Percentiles rank a stretch among this genome's conserved stretches.
These are phyloP conservation scores for Teunomyces lycoperdinae DNA, from an alignment of 805 yeast genomes.

Conservation along the genomic window DNA sequence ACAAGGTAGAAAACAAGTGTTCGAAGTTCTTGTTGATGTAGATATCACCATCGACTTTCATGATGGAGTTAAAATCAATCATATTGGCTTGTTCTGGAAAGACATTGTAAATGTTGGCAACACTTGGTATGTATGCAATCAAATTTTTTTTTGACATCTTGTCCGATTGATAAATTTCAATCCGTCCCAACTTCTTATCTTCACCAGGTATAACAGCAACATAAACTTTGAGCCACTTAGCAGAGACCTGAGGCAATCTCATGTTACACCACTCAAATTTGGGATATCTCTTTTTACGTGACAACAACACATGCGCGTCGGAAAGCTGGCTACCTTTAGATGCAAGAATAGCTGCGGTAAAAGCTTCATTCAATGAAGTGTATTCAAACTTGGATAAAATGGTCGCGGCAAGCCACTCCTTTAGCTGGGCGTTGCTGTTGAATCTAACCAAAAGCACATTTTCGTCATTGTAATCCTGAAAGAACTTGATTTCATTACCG, in stretches of 20 bases:
- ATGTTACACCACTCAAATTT: constrained; percentile 63
- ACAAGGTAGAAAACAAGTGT: constrained; percentile 21
- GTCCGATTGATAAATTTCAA: constrained; percentile 51
- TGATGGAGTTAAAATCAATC: constrained; percentile 55
- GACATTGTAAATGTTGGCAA: constrained; percentile 49
- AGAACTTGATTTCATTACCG: constrained; percentile 20
- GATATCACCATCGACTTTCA: constrained; percentile 55
- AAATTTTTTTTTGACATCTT: constrained; percentile 50
- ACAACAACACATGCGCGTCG: constrained; percentile 57
- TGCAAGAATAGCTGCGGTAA: constrained; percentile 62
- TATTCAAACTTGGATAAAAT: constrained; percentile 56
- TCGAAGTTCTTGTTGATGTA: constrained; percentile 43
- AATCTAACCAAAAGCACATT: constrained; percentile 25
- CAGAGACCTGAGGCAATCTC: constrained; percentile 55
- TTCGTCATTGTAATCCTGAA: constrained; percentile 27
- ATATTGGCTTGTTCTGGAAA: constrained; percentile 57
- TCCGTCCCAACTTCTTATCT: constrained; percentile 45
- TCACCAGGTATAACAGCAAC: constrained; percentile 49
- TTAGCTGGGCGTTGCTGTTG: constrained; percentile 17
- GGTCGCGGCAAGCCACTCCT: constrained; percentile 47
- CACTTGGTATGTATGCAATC: constrained; percentile 46
- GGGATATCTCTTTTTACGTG: constrained; percentile 44
- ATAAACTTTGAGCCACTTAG: constrained; percentile 57
- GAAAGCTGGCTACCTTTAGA: constrained; percentile 54
- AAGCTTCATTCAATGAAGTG: constrained; percentile 56